Conservation (phyloP, 1,139 yeast species). For the Geotrichum klebahnii region DNA sequence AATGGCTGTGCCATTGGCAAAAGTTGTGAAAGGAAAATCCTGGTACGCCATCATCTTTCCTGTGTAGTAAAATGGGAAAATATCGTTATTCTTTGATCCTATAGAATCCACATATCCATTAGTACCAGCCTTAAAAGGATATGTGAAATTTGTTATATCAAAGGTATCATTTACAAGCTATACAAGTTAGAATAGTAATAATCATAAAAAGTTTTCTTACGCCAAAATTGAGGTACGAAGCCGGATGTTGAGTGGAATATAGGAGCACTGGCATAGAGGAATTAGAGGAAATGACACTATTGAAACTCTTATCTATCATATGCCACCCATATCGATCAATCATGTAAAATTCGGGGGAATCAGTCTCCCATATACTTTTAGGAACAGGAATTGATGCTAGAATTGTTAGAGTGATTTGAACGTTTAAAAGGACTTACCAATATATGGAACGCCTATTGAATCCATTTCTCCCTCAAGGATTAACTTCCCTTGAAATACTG, state of each 20-base stretch:
- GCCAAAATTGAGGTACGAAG: slow-evolving; percentile 16
- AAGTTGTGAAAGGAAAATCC: slow-evolving; percentile 13
- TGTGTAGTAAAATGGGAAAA: slow-evolving; percentile 10
- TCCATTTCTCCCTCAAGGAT: slow-evolving; percentile 24
- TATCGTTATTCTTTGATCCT: slow-evolving; percentile 8
- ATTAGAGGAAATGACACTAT: slow-evolving; percentile 8
- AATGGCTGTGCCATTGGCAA: slow-evolving; percentile 14
- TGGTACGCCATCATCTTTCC: slow-evolving; percentile 7
- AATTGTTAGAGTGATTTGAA: neutral
- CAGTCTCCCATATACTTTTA: slow-evolving; percentile 3
- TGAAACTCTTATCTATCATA: neutral
- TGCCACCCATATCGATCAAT: slow-evolving; percentile 12
- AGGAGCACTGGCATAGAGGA: slow-evolving; percentile 4
- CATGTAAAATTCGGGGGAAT: slow-evolving; percentile 11
- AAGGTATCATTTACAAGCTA: slow-evolving; percentile 17
- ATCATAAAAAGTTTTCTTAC: neutral
- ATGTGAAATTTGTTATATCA: slow-evolving; percentile 5
- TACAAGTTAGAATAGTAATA: neutral
- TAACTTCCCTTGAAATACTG: slow-evolving; percentile 24
- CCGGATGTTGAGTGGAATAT: slow-evolving; percentile 9
- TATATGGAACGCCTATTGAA: slow-evolving; percentile 25
- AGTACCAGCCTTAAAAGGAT: slow-evolving; percentile 15
- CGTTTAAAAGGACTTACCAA: slow-evolving; percentile 21
- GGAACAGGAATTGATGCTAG: slow-evolving; percentile 5
- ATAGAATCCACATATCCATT: slow-evolving; percentile 17